A percentile compares a stretch with the other conserved stretches of the same genome.
Evolutionary conservation across 2,329 filamentous ascomycete genomes (phyloP).

Genomic region (Aschersonia sp.): DNA sequence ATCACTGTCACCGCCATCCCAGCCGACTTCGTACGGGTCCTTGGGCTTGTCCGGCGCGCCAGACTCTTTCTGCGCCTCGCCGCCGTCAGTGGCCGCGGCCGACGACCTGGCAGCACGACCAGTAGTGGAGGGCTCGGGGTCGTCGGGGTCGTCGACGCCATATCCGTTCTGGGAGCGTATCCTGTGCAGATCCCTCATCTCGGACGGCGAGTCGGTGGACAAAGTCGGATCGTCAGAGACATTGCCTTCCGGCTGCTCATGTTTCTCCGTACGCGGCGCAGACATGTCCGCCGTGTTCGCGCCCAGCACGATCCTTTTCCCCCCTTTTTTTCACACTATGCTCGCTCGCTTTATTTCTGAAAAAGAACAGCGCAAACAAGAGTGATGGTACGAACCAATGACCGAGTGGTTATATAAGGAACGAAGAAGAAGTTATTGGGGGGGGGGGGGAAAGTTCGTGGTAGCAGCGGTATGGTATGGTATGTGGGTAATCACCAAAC

Average conservation of each 20-base stretch:
- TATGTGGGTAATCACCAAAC: too few species aligned
- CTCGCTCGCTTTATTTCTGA: too few species aligned
- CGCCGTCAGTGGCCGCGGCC: slow-evolving; percentile 1
- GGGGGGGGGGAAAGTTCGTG: too few species aligned
- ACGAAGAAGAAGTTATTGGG: too few species aligned
- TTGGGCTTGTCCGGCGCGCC: slow-evolving; percentile 11
- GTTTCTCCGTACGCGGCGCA: slow-evolving; percentile 1
- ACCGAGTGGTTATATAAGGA: too few species aligned
- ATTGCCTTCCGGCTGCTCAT: background rate
- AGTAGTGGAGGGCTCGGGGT: background rate
- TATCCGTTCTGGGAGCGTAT: slow-evolving; percentile 29
- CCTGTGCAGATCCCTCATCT: background rate
- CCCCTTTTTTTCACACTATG: too few species aligned
- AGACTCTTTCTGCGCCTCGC: slow-evolving; percentile 1
- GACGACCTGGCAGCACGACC: too few species aligned
- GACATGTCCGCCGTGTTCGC: background rate
- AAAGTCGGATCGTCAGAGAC: background rate
- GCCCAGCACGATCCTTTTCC: background rate
- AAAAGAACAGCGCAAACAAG: too few species aligned
- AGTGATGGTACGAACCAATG: too few species aligned
- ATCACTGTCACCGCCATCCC: slow-evolving; percentile 58
- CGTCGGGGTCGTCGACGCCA: slow-evolving; percentile 19
- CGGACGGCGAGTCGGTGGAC: background rate
- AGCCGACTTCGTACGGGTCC: slow-evolving; percentile 53
- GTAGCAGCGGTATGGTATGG: too few species aligned